Evolutionary conservation across 2,329 filamentous ascomycete genomes (phyloP), one percentile per base, ranked within the genome.

Genomic region (Trichoderma lentiforme): DNA sequence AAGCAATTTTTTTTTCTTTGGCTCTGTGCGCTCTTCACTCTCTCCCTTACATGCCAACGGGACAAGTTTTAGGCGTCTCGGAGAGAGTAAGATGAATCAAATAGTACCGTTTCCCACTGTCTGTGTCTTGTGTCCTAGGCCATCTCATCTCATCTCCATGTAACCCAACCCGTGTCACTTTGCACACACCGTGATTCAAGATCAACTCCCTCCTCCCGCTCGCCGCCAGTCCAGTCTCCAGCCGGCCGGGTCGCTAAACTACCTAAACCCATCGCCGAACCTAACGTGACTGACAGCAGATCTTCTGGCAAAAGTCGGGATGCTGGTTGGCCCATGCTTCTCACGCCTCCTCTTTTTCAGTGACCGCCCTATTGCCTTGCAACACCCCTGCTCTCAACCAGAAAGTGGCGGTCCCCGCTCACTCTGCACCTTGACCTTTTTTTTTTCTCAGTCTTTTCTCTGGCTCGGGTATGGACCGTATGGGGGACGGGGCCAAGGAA

Each of bases 401-500:
- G 28, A 71, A 71, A 71, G 64, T 71, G 62, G 70, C 70, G 70
- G 70, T 24, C 70, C 70, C 70, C 70, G 70, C 63, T 71, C 30
- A 39, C 66, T 56, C 43, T 53, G 18, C 26, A 53, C 12, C 34
- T 39, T 28, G 39, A 28, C 28, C 53, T 30, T 56, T 65, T 43
- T 30, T 43, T 30, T n/a, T 24, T 43, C 36, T 43, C 39, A 8
- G 39, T 43, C 34, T 36, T 24, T 56, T 67, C 30, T 36, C 47
- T 57, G 32, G 53, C 65, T 28, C 36, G 34, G 34, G 36, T 26
- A 64, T 64, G 61, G 34, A 26, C 34, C 34, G 34, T 36, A 15
- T 28, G 32, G 30, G 64, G 32, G 51, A 34, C 64, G 39, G 18
- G 18, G 64, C 51, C 26, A 43, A 68, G 65, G 65, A 68, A 68